phyloP scores from a whole-genome alignment of 2,329 filamentous ascomycete genomes.

The Fusarium transvaalense region DNA sequence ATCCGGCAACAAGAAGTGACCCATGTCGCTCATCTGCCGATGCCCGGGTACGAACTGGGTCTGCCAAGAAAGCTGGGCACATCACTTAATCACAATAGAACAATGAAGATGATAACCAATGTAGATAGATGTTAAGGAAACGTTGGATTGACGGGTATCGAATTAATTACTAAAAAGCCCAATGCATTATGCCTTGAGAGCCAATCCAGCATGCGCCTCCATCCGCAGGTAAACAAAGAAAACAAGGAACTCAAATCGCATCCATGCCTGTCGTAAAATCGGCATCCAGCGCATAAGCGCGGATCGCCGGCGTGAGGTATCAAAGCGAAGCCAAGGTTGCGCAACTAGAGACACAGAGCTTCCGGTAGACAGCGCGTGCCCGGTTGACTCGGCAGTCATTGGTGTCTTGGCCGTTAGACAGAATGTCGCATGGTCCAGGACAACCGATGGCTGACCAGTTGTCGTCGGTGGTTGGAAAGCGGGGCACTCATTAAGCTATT shows the following conservation, averaged over 20 bases:
- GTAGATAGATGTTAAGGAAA: conserved; percentile 27
- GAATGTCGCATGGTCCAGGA: conserved; percentile 21
- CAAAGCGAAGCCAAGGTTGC: conserved; percentile 33
- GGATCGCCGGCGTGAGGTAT: conserved; percentile 38
- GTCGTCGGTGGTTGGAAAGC: conserved; percentile 25
- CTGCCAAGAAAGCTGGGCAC: background rate
- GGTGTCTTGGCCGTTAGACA: conserved; percentile 38
- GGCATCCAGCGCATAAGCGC: conserved; percentile 29
- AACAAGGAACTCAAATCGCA: conserved; percentile 25
- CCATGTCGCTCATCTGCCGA: conserved; percentile 30
- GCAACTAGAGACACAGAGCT: conserved; percentile 29
- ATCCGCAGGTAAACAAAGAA: conserved; percentile 38
- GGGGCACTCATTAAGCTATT: conserved; percentile 31
- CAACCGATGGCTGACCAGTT: conserved; percentile 28
- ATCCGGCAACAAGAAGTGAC: background rate
- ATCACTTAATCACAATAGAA: background rate
- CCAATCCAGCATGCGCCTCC: conserved; percentile 45
- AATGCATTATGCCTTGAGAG: conserved; percentile 44
- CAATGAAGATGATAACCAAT: background rate
- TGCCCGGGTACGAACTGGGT: conserved; percentile 3
- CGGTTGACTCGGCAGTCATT: conserved; percentile 38
- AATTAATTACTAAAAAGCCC: conserved; percentile 49
- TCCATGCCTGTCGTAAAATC: conserved; percentile 41
- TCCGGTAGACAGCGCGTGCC: conserved; percentile 19
- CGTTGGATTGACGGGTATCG: conserved; percentile 50